Conservation (phyloP, 768 basidiomycete species). For the Agrocybe pediades region DNA sequence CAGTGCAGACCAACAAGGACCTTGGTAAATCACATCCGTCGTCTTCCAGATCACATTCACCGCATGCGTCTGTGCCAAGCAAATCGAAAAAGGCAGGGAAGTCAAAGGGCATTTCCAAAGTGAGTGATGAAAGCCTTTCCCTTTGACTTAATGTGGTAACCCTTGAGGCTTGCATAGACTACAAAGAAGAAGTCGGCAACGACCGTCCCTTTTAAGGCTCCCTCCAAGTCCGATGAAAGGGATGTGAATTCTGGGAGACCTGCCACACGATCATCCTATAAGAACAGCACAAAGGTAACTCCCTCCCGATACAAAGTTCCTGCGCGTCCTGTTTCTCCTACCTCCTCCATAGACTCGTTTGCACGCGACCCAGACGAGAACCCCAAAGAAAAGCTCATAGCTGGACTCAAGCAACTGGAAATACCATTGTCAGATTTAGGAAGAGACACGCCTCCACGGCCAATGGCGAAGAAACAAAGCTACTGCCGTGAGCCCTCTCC, state of each 20-base stretch:
- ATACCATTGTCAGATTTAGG: constrained; percentile 62
- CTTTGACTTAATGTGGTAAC: not conserved
- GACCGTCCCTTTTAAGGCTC: constrained; percentile 22
- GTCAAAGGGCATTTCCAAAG: constrained; percentile 25
- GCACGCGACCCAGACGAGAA: constrained; percentile 47
- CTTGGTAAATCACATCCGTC: constrained; percentile 15
- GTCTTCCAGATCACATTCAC: constrained; percentile 22
- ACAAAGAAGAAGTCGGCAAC: constrained; percentile 20
- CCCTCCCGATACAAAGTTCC: constrained; percentile 20
- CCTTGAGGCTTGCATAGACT: constrained; percentile 7
- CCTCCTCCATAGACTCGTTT: constrained; percentile 64
- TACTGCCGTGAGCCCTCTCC: constrained; percentile 15
- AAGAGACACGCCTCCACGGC: constrained; percentile 22
- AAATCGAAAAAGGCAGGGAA: constrained; percentile 24
- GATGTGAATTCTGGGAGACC: constrained; percentile 12
- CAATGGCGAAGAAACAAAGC: constrained; percentile 19
- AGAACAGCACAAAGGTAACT: constrained; percentile 8
- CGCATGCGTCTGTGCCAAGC: constrained; percentile 23
- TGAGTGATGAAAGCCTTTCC: constrained; percentile 18
- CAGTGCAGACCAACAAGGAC: constrained; percentile 18
- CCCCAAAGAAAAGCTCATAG: constrained; percentile 45
- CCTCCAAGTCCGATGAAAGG: constrained; percentile 11
- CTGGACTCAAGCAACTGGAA: constrained; percentile 49
- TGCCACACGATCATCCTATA: constrained; percentile 19
- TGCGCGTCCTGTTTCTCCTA: constrained; percentile 16